phyloP scores from a whole-genome alignment of 371 early-diverging fungal species.

The Thermomucor indicae-seudaticae region DNA sequence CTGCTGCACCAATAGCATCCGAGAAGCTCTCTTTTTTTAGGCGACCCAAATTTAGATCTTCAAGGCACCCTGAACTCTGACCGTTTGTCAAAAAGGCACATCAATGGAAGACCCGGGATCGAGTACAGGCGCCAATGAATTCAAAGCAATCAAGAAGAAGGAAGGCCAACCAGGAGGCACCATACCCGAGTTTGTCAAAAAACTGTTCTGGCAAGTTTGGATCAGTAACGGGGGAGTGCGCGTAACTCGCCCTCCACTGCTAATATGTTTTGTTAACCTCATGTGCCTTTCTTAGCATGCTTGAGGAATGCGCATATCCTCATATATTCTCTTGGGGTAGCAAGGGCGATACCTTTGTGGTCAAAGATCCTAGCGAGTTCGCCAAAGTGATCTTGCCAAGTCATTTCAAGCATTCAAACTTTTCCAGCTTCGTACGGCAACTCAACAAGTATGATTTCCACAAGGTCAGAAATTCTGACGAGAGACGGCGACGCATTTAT shows the following conservation, averaged over 20 bases:
- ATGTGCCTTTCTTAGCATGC: slow-evolving; percentile 37
- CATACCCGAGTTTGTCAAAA: slow-evolving; percentile 49
- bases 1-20: too few species aligned
- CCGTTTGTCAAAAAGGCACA: too few species aligned
- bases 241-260: not conserved
- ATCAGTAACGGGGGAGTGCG: too few species aligned
- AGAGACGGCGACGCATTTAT: slow-evolving; percentile 54
- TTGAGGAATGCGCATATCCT: slow-evolving; percentile 65
- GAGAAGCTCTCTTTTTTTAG: too few species aligned
- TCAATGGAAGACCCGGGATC: too few species aligned
- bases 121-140: not conserved
- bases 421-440: slow-evolving; percentile 92
- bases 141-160: not conserved
- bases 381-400: slow-evolving; percentile 71
- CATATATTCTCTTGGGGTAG: slow-evolving; percentile 71
- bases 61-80: too few species aligned
- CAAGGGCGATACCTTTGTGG: slow-evolving; percentile 81
- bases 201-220: slow-evolving; percentile 34
- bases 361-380: slow-evolving; percentile 74
- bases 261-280: not conserved
- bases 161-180: slow-evolving; percentile 3
- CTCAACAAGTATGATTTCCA: slow-evolving; percentile 94
- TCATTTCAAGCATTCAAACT: slow-evolving; percentile 91
- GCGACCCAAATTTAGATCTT: too few species aligned
- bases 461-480: slow-evolving; percentile 65